Evolutionary conservation across 768 basidiomycete species (phyloP).

Genomic region (Rhodotorula paludigena): DNA sequence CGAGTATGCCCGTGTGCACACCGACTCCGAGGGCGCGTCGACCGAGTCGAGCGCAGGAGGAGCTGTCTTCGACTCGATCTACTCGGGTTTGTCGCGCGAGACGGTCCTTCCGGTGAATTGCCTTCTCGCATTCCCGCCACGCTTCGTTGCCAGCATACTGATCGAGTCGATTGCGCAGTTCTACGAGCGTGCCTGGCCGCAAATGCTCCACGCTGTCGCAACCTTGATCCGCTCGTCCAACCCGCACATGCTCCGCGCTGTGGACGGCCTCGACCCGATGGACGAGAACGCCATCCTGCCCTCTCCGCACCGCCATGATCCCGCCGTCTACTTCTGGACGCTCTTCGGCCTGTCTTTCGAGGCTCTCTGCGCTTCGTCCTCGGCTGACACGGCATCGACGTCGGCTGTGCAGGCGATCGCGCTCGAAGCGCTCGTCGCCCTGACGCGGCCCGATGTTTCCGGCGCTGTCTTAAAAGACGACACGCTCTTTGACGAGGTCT

Average conservation of each 20-base stretch:
- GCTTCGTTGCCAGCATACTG: neutral
- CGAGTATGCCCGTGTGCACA: constrained; percentile 85
- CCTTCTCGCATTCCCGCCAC: neutral
- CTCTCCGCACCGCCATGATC: constrained; percentile 54
- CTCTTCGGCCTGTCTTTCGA: constrained; percentile 94
- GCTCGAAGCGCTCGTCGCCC: constrained; percentile 68
- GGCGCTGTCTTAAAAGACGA: constrained; percentile 73
- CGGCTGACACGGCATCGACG: constrained; percentile 44
- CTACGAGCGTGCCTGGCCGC: constrained; percentile 73
- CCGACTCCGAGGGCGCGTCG: constrained; percentile 64
- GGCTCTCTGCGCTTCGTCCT: constrained; percentile 63
- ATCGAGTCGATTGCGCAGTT: constrained; percentile 59
- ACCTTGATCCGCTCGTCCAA: constrained; percentile 68
- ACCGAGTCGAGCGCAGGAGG: constrained; percentile 64
- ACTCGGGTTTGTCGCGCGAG: constrained; percentile 82
- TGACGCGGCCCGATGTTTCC: constrained; percentile 74
- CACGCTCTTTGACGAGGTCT: constrained; percentile 79
- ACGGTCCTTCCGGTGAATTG: constrained; percentile 80
- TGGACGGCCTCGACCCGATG: constrained; percentile 64
- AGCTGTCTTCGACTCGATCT: constrained; percentile 70
- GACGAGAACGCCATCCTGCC: neutral
- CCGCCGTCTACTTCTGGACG: constrained; percentile 76
- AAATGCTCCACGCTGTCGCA: constrained; percentile 78
- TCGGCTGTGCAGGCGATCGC: constrained; percentile 56
- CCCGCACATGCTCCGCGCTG: constrained; percentile 65